Base-by-base conservation (phyloP, 2,329 filamentous ascomycete species). In the Talaromyces piceae region DNA sequence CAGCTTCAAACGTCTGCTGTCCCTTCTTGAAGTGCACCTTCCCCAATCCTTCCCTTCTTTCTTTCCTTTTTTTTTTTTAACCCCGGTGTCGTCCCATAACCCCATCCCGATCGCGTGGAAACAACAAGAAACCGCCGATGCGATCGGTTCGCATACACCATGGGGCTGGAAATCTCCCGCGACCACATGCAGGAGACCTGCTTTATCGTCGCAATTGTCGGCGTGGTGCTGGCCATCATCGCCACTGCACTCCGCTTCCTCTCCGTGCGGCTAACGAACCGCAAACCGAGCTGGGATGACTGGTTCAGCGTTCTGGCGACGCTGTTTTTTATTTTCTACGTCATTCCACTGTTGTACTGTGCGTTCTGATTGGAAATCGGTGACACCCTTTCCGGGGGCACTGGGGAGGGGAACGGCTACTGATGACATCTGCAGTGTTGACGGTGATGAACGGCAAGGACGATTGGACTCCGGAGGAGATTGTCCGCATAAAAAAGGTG, bases 341-440 rank as follows among this genome's bases (percentile, higher is more conserved):
- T 50, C 18, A 50, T 50, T 13, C 47, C 47, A 23, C 41, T 50
- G n/a, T 20, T 50, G 45, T 50, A 50, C 41, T 41, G 47, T 50
- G 13, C 44, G 47, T 50, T 31, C n/a, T 13, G 1, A 6, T 6
- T n/a, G n/a, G n/a, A n/a, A n/a, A n/a, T n/a, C n/a, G n/a, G n/a
- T n/a, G n/a, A n/a, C n/a, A n/a, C n/a, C n/a, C n/a, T n/a, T n/a
- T n/a, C n/a, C n/a, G n/a, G n/a, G n/a, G n/a, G n/a, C n/a, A n/a
- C n/a, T n/a, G n/a, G n/a, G n/a, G n/a, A n/a, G n/a, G n/a, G n/a
- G n/a, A n/a, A n/a, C n/a, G n/a, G n/a, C n/a, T n/a, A 30, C 7
- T 13, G 7, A 13, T 37, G 18, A 37, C n/a, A 6, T 13, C 2
- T 18, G n/a, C 45, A 50, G 47, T 50, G 16, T 30, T 50, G 41